Base-by-base conservation (phyloP, 768 basidiomycete species). In the Vararia minispora region DNA sequence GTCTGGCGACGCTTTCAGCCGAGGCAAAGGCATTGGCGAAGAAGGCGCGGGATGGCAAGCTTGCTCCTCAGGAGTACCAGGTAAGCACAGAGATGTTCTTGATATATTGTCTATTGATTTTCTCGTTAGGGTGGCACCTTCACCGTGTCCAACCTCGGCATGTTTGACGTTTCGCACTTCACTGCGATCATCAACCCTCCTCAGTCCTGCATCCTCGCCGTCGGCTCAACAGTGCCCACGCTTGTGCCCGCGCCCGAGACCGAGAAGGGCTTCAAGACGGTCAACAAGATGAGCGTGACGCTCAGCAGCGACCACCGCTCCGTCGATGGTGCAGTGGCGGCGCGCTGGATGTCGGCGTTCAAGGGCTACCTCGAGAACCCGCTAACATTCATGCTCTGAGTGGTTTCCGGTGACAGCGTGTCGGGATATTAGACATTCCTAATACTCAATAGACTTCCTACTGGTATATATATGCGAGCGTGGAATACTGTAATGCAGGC, bases 111-210 rank as follows among this genome's bases (percentile, higher is more conserved):
- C 14, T 14, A 16, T 4, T 26, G 34, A 32, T 31, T 43, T 27
- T 25, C 5, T 33, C 34, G 41, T 16, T 45, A 90, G 84, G 95
- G 95, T 39, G 95, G 95, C 34, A 87, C 92, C 10, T 98, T 99
- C 67, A 98, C 95, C 30, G 88, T 99, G 58, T 99, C 95, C 43
- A 99, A 99, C 66, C 72, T 99, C 40, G 95, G 95, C 62, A 99
- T 99, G 95, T 95, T 72, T 56, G 92, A 85, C 45, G 75, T 97
- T 53, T 74, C 79, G 39, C 84, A 91, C 62, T 99, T 99, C 63
- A 97, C 92, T 11, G 95, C 95, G 33, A 98, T 99, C 66, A 94
- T 99, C 74, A 99, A 99, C 71, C 78, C 85, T 11, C 95, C 95
- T 18, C 95, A 98, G 62, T 87, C 89, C 33, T 97, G 92, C 63